Conservation (phyloP, 2,329 filamentous ascomycete species). For the Stagonosporopsis vannaccii region DNA sequence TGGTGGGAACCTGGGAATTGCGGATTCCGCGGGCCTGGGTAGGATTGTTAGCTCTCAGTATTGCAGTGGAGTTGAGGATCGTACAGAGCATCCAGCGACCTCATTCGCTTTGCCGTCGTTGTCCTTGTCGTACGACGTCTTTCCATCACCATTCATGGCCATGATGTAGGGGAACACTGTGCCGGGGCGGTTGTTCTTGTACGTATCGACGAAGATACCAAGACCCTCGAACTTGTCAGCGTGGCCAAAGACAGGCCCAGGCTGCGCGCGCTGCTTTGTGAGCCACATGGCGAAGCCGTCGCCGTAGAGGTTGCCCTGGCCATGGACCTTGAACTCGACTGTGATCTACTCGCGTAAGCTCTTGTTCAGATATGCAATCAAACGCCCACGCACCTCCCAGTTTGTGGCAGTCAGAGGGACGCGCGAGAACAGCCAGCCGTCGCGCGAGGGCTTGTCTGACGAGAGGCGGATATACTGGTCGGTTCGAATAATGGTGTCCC, state of each 20-base stretch:
- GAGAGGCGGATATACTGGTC: slow-evolving; percentile 89
- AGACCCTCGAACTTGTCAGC: slow-evolving; percentile 91
- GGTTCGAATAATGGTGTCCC: slow-evolving; percentile 83
- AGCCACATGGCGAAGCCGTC: slow-evolving; percentile 99
- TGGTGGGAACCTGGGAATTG: slow-evolving; percentile 75
- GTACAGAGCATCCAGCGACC: slow-evolving; percentile 86
- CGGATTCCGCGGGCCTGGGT: slow-evolving; percentile 80
- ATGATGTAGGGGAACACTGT: slow-evolving; percentile 97
- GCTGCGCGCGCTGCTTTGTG: slow-evolving; percentile 85
- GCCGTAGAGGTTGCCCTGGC: slow-evolving; percentile 87
- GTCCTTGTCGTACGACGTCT: slow-evolving; percentile 87
- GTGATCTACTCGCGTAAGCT: slow-evolving; percentile 68
- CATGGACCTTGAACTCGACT: slow-evolving; percentile 93
- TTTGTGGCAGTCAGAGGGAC: slow-evolving; percentile 96
- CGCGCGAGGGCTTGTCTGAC: slow-evolving; percentile 86
- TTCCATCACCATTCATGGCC: slow-evolving; percentile 95
- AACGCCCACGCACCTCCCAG: slow-evolving; percentile 72
- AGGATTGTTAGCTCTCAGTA: slow-evolving; percentile 15
- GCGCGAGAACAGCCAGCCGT: slow-evolving; percentile 91
- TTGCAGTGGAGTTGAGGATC: slow-evolving; percentile 28
- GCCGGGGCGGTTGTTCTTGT: slow-evolving; percentile 98
- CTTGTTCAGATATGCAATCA: not conserved
- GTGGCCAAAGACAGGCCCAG: slow-evolving; percentile 86
- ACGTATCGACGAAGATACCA: slow-evolving; percentile 96
- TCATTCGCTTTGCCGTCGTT: slow-evolving; percentile 95